phyloP scores from a whole-genome alignment of 139 green algal species.

The Yamagishiella unicocca region DNA sequence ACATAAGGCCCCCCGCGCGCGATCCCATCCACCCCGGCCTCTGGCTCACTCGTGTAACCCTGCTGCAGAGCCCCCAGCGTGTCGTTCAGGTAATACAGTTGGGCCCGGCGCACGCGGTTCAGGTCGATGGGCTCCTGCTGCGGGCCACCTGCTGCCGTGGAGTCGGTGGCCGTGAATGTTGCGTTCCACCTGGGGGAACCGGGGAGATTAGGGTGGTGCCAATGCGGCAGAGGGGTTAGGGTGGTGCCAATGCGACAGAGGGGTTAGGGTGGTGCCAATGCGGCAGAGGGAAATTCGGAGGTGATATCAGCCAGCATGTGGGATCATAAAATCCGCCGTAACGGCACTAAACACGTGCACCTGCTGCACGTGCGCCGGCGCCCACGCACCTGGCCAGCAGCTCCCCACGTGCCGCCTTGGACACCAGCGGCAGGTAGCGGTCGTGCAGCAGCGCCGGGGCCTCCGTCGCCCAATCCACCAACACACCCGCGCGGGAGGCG shows the following conservation, averaged over 20 bases:
- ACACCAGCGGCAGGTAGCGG: neutral
- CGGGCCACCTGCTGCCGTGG: too few species aligned
- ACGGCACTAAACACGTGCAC: too few species aligned
- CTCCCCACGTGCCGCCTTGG: neutral
- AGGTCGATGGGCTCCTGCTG: constrained; percentile 10
- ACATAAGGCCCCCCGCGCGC: too few species aligned
- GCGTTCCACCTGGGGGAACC: neutral
- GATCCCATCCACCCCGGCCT: too few species aligned
- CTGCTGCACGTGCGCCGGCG: too few species aligned
- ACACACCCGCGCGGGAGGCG: neutral
- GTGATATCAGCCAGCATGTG: too few species aligned
- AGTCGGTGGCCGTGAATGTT: neutral
- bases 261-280: too few species aligned
- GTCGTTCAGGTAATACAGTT: neutral
- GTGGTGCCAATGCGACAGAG: too few species aligned
- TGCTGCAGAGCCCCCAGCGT: neutral
- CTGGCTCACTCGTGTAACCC: neutral
- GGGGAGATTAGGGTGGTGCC: too few species aligned
- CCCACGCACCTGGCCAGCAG: constrained; percentile 4
- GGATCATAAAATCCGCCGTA: too few species aligned
- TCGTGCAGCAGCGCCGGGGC: neutral
- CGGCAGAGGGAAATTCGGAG: too few species aligned
- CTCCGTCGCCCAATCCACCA: constrained; percentile 10
- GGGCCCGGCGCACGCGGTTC: neutral
- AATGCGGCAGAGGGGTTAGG: too few species aligned